Conservation (phyloP, 176 grass and related monocot genomes). For the sorghum (Sorghum bicolor) region Sorghum_bicolor_NCBIv3 NC_012878.2:2440001-2440500, state of each 20-base stretch:
- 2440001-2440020: background rate
- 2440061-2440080: background rate
- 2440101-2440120: background rate
- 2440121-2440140: background rate
- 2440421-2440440: slow-evolving; percentile 23
- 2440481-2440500: slow-evolving; percentile 22
- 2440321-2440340: slow-evolving; percentile 35
- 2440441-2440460: slow-evolving; percentile 52
- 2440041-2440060: background rate
- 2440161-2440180: background rate
- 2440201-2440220: slow-evolving; percentile 75
- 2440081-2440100: background rate
- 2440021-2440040: background rate
- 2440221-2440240: slow-evolving; percentile 59
- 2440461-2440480: slow-evolving; percentile 53
- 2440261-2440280: slow-evolving; percentile 50
- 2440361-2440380: background rate
- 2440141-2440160: background rate
- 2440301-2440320: slow-evolving; percentile 31
- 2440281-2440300: slow-evolving; percentile 31
- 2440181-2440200: slow-evolving; percentile 53
- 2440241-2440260: slow-evolving; percentile 69
- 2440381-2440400: background rate
- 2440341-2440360: slow-evolving; percentile 38
- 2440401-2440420: background rate